These are phyloP conservation scores for Chlamydomonas sp. DNA, from an alignment of 139 green algal species.

Conservation along the genomic window DNA sequence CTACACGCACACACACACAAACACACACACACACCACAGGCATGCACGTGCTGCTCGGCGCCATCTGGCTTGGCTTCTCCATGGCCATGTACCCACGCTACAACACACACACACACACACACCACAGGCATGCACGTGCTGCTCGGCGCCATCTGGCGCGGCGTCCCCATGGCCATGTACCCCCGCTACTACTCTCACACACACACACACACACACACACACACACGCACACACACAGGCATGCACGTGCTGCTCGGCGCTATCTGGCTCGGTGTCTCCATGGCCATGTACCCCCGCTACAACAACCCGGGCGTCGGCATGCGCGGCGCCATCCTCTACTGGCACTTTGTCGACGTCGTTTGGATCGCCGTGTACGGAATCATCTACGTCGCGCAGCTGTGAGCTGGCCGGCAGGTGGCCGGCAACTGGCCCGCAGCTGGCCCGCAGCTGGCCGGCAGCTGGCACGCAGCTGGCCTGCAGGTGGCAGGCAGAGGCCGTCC, in stretches of 20 bases:
- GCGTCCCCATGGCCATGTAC: slow-evolving; percentile 26
- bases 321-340: slow-evolving; percentile 37
- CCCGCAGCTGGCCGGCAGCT: too few relatives aligned
- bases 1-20: too few relatives aligned
- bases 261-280: slow-evolving; percentile 25
- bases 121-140: slow-evolving; percentile 49
- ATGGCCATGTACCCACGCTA: slow-evolving; percentile 28
- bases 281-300: slow-evolving; percentile 29
- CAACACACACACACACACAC: too few relatives aligned
- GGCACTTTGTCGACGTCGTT: slow-evolving; percentile 48
- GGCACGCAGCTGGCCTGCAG: too few relatives aligned
- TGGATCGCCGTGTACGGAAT: slow-evolving; percentile 41
- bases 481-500: too few relatives aligned
- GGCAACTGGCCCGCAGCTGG: too few relatives aligned
- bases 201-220: too few relatives aligned
- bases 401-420: too few relatives aligned
- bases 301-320: slow-evolving; percentile 23
- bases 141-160: slow-evolving; percentile 34
- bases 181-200: slow-evolving; percentile 8
- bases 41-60: slow-evolving; percentile 43
- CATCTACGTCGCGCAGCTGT: slow-evolving; percentile 46
- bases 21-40: too few relatives aligned
- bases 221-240: too few relatives aligned
- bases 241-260: slow-evolving; percentile 44
- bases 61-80: slow-evolving; percentile 27